Evolutionary conservation across 2,329 filamentous ascomycete species (phyloP).

Genomic region (Colletotrichum nymphaeae): DNA sequence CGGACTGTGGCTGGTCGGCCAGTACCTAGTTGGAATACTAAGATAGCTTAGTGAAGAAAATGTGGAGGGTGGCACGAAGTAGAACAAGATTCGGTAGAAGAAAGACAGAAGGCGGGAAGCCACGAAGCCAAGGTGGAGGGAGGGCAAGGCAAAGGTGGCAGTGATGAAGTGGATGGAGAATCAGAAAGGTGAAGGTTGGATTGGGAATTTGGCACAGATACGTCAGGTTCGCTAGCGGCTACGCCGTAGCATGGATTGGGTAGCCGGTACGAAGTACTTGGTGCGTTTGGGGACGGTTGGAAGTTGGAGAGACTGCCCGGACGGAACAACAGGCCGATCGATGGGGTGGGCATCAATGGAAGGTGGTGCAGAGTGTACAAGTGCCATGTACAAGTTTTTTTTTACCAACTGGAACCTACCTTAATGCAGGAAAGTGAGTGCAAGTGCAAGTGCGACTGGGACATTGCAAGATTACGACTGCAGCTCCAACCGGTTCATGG

Average conservation of each 20-base stretch:
- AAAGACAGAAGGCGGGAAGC: constrained; percentile 34
- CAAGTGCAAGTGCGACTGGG: constrained; percentile 7
- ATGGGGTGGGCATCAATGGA: neutral
- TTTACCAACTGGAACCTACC: neutral
- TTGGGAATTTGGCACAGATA: constrained; percentile 28
- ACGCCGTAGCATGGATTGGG: neutral
- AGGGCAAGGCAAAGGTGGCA: constrained; percentile 26
- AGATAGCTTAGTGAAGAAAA: constrained; percentile 31
- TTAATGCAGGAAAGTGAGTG: neutral
- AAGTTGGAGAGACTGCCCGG: too few species aligned
- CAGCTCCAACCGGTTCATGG: constrained; percentile 2
- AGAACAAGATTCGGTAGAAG: constrained; percentile 12
- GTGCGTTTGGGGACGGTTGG: neutral
- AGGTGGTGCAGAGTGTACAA: neutral
- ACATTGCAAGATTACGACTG: constrained; percentile 4
- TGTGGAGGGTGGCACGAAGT: constrained; percentile 35
- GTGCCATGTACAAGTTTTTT: neutral
- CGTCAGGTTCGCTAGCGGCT: constrained; percentile 3
- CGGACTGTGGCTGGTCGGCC: constrained; percentile 31
- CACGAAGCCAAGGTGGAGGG: constrained; percentile 26
- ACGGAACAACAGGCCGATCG: neutral
- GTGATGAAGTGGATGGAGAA: constrained; percentile 21
- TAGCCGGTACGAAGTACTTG: neutral
- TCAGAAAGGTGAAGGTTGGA: constrained; percentile 26
- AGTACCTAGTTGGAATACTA: constrained; percentile 27